Evolutionary conservation across 2,329 filamentous ascomycete genomes (phyloP).

Genomic region (Volutella citrinella): DNA sequence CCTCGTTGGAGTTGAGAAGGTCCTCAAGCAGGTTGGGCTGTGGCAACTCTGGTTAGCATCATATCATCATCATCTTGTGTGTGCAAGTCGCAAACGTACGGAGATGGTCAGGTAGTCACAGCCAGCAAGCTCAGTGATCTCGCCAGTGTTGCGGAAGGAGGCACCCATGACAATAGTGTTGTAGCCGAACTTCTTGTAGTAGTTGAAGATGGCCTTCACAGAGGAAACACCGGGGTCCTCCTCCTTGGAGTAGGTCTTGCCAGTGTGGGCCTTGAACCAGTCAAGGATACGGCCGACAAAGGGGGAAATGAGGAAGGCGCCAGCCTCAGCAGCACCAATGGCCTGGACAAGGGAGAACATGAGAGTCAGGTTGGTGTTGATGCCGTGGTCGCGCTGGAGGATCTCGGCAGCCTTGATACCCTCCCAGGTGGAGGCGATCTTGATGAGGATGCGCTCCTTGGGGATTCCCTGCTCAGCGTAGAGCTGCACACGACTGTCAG

Average conservation of each 20-base stretch:
- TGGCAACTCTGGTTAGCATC: conserved; percentile 12
- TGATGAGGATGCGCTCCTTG: conserved; percentile 96
- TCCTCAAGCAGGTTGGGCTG: conserved; percentile 92
- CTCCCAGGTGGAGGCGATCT: conserved; percentile 99
- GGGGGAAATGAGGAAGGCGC: conserved; percentile 96
- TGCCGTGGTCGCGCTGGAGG: conserved; percentile 89
- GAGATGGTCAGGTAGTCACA: conserved; percentile 99
- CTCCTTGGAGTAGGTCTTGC: conserved; percentile 86
- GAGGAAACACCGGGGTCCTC: conserved; percentile 96
- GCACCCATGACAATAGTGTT: conserved; percentile 99
- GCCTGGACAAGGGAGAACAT: conserved; percentile 97
- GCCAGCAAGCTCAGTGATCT: conserved; percentile 97
- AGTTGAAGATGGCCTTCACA: conserved; percentile 95
- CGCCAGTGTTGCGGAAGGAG: conserved; percentile 92
- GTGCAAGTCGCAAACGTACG: conserved; percentile 47
- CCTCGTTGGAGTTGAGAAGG: conserved; percentile 76
- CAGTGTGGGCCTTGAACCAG: conserved; percentile 96
- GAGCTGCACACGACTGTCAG: conserved; percentile 70
- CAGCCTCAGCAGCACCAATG: conserved; percentile 92
- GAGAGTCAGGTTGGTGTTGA: conserved; percentile 99
- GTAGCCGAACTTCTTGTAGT: conserved; percentile 99
- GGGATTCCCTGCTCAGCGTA: conserved; percentile 89
- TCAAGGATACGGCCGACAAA: conserved; percentile 99
- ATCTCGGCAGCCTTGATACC: conserved; percentile 98
- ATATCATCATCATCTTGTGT: conserved; percentile 6